Percentiles rank a stretch among this genome's conserved stretches.
Evolutionary conservation across 352 stramenopile genomes (phyloP).

Genomic region (Phytophthora colocasiae): DNA sequence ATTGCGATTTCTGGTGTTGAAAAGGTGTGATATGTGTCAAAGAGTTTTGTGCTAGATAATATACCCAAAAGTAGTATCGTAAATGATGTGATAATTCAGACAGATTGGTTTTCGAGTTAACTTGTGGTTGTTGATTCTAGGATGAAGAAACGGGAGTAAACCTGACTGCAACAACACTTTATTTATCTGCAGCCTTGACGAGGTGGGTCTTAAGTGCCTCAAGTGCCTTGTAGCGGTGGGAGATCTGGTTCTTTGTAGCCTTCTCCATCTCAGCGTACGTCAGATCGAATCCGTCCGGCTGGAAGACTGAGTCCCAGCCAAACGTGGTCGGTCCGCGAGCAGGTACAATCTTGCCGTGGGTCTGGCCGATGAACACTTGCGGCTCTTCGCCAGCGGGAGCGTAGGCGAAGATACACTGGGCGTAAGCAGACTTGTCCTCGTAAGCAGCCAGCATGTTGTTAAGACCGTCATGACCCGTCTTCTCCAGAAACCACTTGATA

Average conservation of each 20-base stretch:
- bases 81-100: slow-evolving; percentile 3
- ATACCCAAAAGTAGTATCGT: neutral
- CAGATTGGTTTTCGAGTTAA: neutral
- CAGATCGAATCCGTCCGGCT: slow-evolving; percentile 79
- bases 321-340: slow-evolving; percentile 88
- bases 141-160: neutral
- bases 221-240: slow-evolving; percentile 88
- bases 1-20: slow-evolving; percentile 10
- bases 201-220: slow-evolving; percentile 66
- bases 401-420: slow-evolving; percentile 97
- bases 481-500: slow-evolving; percentile 99
- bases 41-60: neutral
- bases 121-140: slow-evolving; percentile 13
- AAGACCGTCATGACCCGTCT: slow-evolving; percentile 92
- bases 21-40: neutral
- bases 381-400: slow-evolving; percentile 77
- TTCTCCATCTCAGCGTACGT: slow-evolving; percentile 95
- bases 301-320: slow-evolving; percentile 93
- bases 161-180: slow-evolving; percentile 13
- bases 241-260: slow-evolving; percentile 91
- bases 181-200: slow-evolving; percentile 32
- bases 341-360: slow-evolving; percentile 93
- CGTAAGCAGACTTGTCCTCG: slow-evolving; percentile 96
- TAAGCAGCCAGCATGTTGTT: slow-evolving; percentile 96
- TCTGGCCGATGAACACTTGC: slow-evolving; percentile 94